Conservation (phyloP, 2,329 filamentous ascomycete genomes). For the Westerdykella aurantiaca region DNA sequence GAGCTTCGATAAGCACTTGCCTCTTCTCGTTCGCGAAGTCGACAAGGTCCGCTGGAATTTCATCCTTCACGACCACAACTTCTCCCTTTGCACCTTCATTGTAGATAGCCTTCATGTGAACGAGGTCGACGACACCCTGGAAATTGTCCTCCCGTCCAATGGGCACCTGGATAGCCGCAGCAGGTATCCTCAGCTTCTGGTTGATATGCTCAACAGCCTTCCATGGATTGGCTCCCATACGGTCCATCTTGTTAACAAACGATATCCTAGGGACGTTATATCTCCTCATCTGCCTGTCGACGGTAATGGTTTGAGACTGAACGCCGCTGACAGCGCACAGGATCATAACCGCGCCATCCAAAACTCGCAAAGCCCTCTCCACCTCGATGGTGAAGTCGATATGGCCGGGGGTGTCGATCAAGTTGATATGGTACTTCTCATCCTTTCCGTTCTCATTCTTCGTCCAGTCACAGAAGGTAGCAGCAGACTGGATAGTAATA, state of each 20-base stretch:
- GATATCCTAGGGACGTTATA: constrained; percentile 95
- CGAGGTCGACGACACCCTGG: constrained; percentile 84
- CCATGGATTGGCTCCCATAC: constrained; percentile 97
- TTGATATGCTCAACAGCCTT: constrained; percentile 98
- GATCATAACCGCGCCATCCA: constrained; percentile 98
- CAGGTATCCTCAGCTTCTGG: constrained; percentile 85
- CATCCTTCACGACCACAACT: constrained; percentile 67
- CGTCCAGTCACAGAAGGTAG: constrained; percentile 95
- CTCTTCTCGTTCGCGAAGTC: constrained; percentile 76
- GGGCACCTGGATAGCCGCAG: constrained; percentile 88
- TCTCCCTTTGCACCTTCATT: constrained; percentile 79
- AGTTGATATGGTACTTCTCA: constrained; percentile 91
- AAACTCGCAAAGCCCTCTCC: constrained; percentile 85
- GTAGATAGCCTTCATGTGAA: constrained; percentile 89
- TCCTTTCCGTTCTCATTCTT: constrained; percentile 75
- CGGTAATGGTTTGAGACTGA: constrained; percentile 95
- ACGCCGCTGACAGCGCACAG: constrained; percentile 95
- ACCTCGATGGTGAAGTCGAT: constrained; percentile 99
- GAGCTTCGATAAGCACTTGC: constrained; percentile 80
- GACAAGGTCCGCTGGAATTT: constrained; percentile 74
- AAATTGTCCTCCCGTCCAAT: constrained; percentile 91
- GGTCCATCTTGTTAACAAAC: constrained; percentile 99
- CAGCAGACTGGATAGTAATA: constrained; percentile 97
- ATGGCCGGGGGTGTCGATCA: constrained; percentile 97
- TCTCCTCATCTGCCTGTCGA: constrained; percentile 96